Base-by-base conservation (phyloP, 2,329 filamentous ascomycete genomes). In the Onygena corvina region DNA sequence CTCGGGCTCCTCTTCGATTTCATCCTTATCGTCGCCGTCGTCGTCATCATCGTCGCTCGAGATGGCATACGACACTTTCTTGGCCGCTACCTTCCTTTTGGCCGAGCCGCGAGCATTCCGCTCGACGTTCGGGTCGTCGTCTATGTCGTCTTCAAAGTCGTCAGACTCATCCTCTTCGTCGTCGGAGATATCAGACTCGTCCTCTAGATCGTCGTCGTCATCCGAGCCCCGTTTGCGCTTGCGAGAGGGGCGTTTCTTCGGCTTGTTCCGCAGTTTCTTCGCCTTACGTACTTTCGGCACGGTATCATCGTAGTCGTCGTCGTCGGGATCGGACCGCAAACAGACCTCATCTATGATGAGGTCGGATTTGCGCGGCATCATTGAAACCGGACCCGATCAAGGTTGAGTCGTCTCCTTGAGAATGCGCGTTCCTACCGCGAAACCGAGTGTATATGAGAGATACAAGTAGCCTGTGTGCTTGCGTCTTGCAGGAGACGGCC, bases 81-180 rank as follows among this genome's bases (percentile, higher is more conserved):
- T 75, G 58, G 74, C 74, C 8, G 75, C 72, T n/a, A 71, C 75
- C 51, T 69, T 69, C 54, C 79, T 73, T 55, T 75, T 71, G 38
- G 73, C 70, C 44, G 76, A 68, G 30, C 79, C 79, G 46, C 76
- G 74, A 14, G 75, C 74, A 57, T 79, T 80, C 51, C 72, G 68
- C 57, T 76, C 64, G 2, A 52, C 25, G 48, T 61, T 62, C 5
- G 57, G 52, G 27, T 68, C 66, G 3, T 69, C 66, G 42, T 67
- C 62, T 33, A 60, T 58, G 2, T 69, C 66, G 44, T 67, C 62
- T 34, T 61, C 59, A 14, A 75, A 72, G 51, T 69, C 70, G 53
- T 65, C 67, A 4, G 48, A 47, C n/a, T 14, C 18, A 23, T 49
- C 52, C 16, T 49, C 48, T n/a, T 53, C 50, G 12, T 53, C 52